Base-by-base conservation (phyloP, 2,329 filamentous ascomycete species). In the Geosmithia morbida region DNA sequence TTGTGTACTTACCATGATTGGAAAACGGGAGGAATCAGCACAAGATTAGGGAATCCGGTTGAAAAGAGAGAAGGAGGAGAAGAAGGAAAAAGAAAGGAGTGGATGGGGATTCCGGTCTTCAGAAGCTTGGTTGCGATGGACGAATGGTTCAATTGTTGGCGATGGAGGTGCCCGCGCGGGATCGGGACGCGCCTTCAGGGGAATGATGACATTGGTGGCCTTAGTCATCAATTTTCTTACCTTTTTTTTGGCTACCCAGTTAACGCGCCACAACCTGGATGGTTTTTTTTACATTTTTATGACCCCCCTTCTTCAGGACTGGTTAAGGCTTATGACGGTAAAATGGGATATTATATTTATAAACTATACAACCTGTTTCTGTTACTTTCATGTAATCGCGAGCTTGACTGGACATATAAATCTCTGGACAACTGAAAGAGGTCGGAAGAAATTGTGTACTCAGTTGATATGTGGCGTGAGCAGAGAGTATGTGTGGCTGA, bases 1-100 rank as follows among this genome's bases (percentile, higher is more conserved):
- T 33, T 29, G 19, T 22, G 33, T 11, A 37, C 33, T 11, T 29
- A 41, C 37, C 45, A 41, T 46, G 20, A 20, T 41, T 46, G 20
- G 22, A 33, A 40, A 18, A 7, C 65, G 14, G 46, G 44, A 48
- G 17, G 16, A 40, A 30, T 10, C 7, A 42, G 30, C 14, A 7
- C 17, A 30, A 22, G 13, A 37, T 37, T 5, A 3, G 33, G 33
- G 33, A 16, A 37, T 37, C 22, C 8, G 22, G 22, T 26, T 5
- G 22, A 26, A n/a, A n/a, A n/a, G n/a, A n/a, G n/a, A n/a, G n/a
- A n/a, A n/a, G n/a, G n/a, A n/a, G n/a, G n/a, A n/a, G n/a, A n/a
- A n/a, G n/a, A n/a, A n/a, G n/a, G n/a, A n/a, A n/a, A n/a, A n/a
- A n/a, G n/a, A 26, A 26, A 26, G 22, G 22, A 26, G 22, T 26